Percentiles rank a stretch among this genome's conserved stretches.
phyloP scores from a whole-genome alignment of 1,284 basidiomycete genomes.

The Singerocomus rubriflavus region DNA sequence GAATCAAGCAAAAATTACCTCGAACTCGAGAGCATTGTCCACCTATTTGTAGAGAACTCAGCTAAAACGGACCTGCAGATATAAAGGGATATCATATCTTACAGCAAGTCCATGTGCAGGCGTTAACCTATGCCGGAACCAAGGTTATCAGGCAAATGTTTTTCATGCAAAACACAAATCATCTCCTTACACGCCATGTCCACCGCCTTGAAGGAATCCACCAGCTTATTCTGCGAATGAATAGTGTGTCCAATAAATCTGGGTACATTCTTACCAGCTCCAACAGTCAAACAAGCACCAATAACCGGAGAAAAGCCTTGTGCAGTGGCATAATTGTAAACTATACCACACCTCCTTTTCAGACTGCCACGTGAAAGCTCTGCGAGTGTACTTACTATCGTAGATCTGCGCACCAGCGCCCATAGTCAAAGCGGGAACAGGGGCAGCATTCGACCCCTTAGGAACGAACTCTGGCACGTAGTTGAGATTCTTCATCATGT shows the following conservation, averaged over 20 bases:
- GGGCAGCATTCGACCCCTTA: conserved; percentile 14
- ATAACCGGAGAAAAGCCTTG: conserved; percentile 15
- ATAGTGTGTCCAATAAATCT: background rate
- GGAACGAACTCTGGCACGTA: conserved; percentile 24
- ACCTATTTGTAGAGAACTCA: conserved; percentile 7
- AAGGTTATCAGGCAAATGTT: background rate
- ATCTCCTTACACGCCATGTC: conserved; percentile 19
- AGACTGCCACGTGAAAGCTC: background rate
- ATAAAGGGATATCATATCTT: background rate
- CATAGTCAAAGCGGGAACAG: conserved; percentile 19
- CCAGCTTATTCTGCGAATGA: conserved; percentile 9
- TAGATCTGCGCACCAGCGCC: conserved; percentile 18
- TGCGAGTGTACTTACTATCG: conserved; percentile 11
- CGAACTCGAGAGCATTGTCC: conserved; percentile 18
- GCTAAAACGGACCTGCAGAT: background rate
- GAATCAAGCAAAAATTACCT: conserved; percentile 3
- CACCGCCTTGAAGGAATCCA: conserved; percentile 28
- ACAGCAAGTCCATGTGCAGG: conserved; percentile 23
- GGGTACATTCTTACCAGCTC: conserved; percentile 8
- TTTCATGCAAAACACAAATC: background rate
- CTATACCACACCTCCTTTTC: background rate
- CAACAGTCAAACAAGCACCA: conserved; percentile 21
- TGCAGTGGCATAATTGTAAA: conserved; percentile 12
- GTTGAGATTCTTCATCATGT: conserved; percentile 12
- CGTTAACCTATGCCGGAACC: conserved; percentile 6